A percentile compares a stretch with the other conserved stretches of the same genome.
These are phyloP conservation scores for Tylopilus sp. DNA, from an alignment of 1,284 basidiomycete genomes.

Conservation along the genomic window DNA sequence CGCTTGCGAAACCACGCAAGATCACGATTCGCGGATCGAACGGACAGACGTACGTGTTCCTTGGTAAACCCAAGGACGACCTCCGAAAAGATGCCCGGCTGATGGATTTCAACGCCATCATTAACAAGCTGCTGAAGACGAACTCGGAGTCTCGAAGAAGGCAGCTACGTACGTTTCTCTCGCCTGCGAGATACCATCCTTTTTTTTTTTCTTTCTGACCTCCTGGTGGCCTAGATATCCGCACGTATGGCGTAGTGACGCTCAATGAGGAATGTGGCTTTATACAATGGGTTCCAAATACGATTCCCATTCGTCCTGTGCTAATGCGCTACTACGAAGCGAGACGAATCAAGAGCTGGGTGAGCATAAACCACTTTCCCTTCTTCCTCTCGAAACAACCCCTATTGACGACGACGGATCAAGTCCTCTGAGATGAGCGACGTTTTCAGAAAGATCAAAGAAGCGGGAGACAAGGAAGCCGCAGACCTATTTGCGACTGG, in stretches of 20 bases:
- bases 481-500: constrained; percentile 59
- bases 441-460: constrained; percentile 56
- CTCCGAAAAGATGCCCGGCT: constrained; percentile 94
- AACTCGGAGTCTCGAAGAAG: constrained; percentile 90
- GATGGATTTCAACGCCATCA: constrained; percentile 98
- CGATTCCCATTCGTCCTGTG: constrained; percentile 80
- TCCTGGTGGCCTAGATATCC: constrained; percentile 61
- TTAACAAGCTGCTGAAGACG: constrained; percentile 94
- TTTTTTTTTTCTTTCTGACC: not conserved
- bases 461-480: constrained; percentile 46
- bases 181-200: not conserved
- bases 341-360: constrained; percentile 60
- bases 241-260: constrained; percentile 95
- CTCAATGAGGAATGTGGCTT: constrained; percentile 97
- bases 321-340: constrained; percentile 73
- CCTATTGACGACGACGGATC: constrained; percentile 2
- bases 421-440: constrained; percentile 51
- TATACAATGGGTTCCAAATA: constrained; percentile 99
- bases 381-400: not conserved
- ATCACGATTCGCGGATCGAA: constrained; percentile 84
- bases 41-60: constrained; percentile 84
- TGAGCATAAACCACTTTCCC: constrained; percentile 38
- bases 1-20: constrained; percentile 91
- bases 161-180: constrained; percentile 65
- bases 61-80: constrained; percentile 98